Evolutionary conservation across 768 basidiomycete genomes (phyloP), one percentile per base, ranked within the genome.

Genomic region (Boletus subparvulus): DNA sequence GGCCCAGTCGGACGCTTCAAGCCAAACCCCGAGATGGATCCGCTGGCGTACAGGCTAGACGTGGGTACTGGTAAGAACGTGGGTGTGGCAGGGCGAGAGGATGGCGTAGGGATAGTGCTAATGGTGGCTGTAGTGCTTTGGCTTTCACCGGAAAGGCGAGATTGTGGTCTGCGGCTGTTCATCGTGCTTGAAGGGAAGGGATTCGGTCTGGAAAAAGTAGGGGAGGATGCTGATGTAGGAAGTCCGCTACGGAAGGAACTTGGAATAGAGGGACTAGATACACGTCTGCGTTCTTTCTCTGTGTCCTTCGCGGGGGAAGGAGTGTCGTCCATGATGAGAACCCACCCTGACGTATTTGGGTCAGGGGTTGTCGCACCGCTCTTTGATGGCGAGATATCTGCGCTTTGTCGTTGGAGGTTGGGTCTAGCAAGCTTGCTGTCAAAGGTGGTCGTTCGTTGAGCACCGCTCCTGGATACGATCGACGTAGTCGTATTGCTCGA

Each of bases 281-380:
- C 69, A 63, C 87, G 78, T 55, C 87, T 77, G 56, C 78, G 75
- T 65, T 84, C 83, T 57, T 80, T 78, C 52, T 79, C 79, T 58
- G 76, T 74, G 45, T 80, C 77, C 69, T 83, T 87, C 32, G 76
- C 77, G 21, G 87, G 88, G 16, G 85, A 85, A 24, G 90, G 87
- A 3, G 87, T 86, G 66, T 92, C 91, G 61, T 92, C 91, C 90
- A 92, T 91, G 48, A 93, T 90, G 37, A 93, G 81, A 41, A 93
- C 90, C 90, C 90, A 93, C 52, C 90, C 90, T 37, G 89, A 83
- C 12, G 85, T 75, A 63, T 90, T 88, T 21, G 79, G 82, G 33
- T 71, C 75, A 43, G 80, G 75, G 40, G 77, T 81, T 52, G 67
- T 73, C 16, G 62, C 60, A 35, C 67, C 68, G 28, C 70, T 64